These are phyloP conservation scores for Powellomyces hirtus DNA, from an alignment of 192 early-diverging fungal genomes.

Conservation along the genomic window DNA sequence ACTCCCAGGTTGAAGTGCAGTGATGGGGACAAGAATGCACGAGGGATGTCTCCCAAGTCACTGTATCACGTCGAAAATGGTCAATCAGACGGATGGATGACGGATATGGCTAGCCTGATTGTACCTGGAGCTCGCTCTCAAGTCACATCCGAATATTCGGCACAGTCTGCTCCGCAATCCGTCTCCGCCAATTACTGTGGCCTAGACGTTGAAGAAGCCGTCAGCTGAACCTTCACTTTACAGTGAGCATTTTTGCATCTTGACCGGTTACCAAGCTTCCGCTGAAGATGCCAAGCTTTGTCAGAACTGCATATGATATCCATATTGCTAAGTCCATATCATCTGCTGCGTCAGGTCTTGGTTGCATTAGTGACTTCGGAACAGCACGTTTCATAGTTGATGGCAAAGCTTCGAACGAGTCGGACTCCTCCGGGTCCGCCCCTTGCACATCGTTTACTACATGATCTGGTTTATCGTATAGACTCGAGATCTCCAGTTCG, in stretches of 20 bases:
- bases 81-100: background rate
- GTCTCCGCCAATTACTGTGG: background rate
- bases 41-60: background rate
- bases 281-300: constrained; percentile 7
- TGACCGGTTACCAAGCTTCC: constrained; percentile 11
- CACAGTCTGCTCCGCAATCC: background rate
- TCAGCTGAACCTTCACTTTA: background rate
- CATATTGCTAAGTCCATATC: constrained; percentile 19
- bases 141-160: background rate
- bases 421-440: background rate
- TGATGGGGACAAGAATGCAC: background rate
- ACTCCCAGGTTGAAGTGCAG: constrained; percentile 38
- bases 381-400: background rate
- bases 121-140: background rate
- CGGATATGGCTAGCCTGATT: background rate
- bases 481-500: too few relatives aligned
- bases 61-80: background rate
- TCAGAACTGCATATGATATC: constrained; percentile 11
- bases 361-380: background rate
- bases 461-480: background rate
- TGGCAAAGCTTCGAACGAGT: background rate
- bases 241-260: background rate
- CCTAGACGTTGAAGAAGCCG: background rate
- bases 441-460: background rate
- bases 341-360: background rate